A percentile compares a stretch with the other conserved stretches of the same genome.
phyloP scores from a whole-genome alignment of 2,329 filamentous ascomycete genomes.

The Paracoccidioides lutzii region DNA sequence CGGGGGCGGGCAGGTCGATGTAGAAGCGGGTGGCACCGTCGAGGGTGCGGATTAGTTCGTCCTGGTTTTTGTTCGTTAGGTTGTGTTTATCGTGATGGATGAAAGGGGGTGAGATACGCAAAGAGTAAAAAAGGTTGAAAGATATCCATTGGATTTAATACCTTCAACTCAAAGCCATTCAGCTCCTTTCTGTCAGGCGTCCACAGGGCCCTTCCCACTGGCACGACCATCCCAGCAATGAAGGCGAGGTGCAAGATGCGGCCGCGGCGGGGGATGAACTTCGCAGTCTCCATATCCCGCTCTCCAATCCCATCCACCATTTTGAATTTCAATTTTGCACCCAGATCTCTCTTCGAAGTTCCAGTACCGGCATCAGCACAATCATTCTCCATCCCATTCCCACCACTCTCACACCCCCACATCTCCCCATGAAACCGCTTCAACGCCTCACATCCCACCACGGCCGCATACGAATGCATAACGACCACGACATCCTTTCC shows the following conservation, averaged over 20 bases:
- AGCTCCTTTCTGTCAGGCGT: not conserved
- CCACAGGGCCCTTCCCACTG: constrained; percentile 2
- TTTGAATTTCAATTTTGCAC: not conserved
- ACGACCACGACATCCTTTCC: constrained; percentile 11
- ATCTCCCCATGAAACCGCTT: constrained; percentile 7
- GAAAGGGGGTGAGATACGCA: not conserved
- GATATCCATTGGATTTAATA: not conserved
- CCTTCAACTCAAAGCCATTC: not conserved
- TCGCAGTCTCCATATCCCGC: not conserved
- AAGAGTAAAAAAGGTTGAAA: not conserved
- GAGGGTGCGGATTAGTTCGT: constrained; percentile 1
- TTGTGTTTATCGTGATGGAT: not conserved
- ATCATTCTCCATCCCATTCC: not conserved
- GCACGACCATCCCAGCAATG: constrained; percentile 4
- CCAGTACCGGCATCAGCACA: not conserved
- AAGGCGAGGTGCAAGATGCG: constrained; percentile 6
- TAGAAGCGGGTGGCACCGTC: constrained; percentile 6
- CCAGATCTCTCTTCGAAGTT: not conserved
- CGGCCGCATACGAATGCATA: constrained; percentile 12
- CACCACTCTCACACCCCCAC: not conserved
- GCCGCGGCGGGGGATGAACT: constrained; percentile 1
- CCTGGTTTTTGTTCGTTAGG: not conserved
- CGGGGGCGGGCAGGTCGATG: constrained; percentile 4
- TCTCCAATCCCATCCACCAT: not conserved
- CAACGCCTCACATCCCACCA: constrained; percentile 11